Conservation (phyloP, 75 land plant genomes). For the Chamaecyparis obtusa region DNA sequence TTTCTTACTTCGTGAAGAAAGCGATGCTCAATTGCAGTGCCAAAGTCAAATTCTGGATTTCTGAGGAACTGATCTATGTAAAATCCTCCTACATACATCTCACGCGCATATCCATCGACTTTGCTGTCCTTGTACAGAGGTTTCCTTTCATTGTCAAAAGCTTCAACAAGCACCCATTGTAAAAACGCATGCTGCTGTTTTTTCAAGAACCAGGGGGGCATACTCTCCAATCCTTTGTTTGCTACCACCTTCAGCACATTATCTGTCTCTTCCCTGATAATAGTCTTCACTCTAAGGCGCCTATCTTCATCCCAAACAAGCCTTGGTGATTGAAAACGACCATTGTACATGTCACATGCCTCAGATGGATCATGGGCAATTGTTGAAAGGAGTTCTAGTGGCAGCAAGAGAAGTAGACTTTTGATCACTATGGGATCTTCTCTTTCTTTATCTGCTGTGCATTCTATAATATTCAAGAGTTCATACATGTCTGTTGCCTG, state of each 20-base stretch:
- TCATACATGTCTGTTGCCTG: constrained; percentile 57
- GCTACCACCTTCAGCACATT: neutral
- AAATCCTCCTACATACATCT: constrained; percentile 50
- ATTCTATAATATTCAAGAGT: constrained; percentile 38
- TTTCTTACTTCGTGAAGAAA: too few relatives aligned
- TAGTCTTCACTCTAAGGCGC: constrained; percentile 20
- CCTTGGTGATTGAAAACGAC: constrained; percentile 26
- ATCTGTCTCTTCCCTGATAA: too few relatives aligned
- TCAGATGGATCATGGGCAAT: constrained; percentile 38
- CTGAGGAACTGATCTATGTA: constrained; percentile 46
- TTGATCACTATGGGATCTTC: constrained; percentile 27
- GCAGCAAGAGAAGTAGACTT: constrained; percentile 26
- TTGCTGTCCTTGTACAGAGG: constrained; percentile 28
- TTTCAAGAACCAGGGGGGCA: constrained; percentile 35
- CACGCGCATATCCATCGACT: constrained; percentile 37
- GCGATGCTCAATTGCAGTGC: neutral
- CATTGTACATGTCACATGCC: constrained; percentile 41
- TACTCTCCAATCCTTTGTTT: constrained; percentile 10
- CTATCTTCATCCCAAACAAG: constrained; percentile 46
- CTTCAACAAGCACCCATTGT: constrained; percentile 25
- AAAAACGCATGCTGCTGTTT: constrained; percentile 26
- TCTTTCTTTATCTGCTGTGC: neutral
- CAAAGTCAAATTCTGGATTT: constrained; percentile 42
- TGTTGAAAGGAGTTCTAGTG: constrained; percentile 40
- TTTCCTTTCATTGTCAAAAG: constrained; percentile 23